Percentiles rank a stretch among this genome's conserved stretches.
Conservation (phyloP, 331 rosid species). For the Telfairia occidentalis region DNA sequence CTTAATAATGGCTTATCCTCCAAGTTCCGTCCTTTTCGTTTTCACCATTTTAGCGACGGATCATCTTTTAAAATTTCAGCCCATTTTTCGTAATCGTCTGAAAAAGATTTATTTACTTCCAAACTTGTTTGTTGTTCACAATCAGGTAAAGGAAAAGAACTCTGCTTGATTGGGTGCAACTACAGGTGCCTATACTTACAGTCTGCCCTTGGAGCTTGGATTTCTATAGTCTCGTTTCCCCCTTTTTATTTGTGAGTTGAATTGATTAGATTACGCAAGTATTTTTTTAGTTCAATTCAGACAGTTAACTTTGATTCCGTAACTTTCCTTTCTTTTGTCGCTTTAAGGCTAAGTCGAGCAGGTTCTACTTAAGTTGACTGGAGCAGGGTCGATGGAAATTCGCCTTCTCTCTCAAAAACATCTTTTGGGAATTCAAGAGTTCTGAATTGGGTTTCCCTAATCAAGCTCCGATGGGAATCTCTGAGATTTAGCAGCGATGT, state of each 20-base stretch:
- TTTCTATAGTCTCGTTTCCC: not conserved
- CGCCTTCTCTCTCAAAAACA: not conserved
- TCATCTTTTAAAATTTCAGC: not conserved
- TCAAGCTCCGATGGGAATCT: not conserved
- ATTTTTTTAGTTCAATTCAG: not conserved
- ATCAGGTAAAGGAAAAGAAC: not conserved
- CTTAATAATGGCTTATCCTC: not conserved
- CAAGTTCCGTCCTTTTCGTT: not conserved
- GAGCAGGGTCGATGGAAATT: not conserved
- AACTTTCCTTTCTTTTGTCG: not conserved
- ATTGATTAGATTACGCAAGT: not conserved
- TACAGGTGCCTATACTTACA: not conserved
- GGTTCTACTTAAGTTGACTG: not conserved
- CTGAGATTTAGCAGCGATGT: not conserved
- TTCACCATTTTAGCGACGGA: not conserved
- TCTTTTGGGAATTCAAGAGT: not conserved
- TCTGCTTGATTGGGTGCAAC: not conserved
- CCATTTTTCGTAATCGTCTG: not conserved
- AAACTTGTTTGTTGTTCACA: not conserved
- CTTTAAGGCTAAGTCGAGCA: not conserved
- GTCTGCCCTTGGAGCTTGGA: not conserved
- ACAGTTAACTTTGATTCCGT: not conserved
- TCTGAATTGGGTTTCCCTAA: constrained; percentile 4
- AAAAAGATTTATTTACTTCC: not conserved
- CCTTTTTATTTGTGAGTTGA: not conserved